A percentile compares a stretch with the other conserved stretches of the same genome.
Evolutionary conservation across 2,329 filamentous ascomycete species (phyloP).

Genomic region (Diaporthe vaccinii): DNA sequence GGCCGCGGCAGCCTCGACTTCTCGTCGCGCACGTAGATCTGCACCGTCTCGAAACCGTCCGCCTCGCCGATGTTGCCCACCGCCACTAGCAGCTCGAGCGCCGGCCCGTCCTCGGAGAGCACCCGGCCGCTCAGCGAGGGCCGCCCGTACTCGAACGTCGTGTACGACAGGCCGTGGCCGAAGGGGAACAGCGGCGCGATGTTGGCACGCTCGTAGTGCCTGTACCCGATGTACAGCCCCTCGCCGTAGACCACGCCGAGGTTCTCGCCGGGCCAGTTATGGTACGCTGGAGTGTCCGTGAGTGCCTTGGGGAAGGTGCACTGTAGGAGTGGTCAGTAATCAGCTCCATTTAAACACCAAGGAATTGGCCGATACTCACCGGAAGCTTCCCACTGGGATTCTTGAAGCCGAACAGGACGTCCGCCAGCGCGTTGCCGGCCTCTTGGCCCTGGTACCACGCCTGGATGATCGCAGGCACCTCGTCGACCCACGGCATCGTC

Average conservation of each 20-base stretch:
- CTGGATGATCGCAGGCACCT: conserved; percentile 76
- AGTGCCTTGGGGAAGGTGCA: conserved; percentile 75
- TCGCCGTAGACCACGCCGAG: conserved; percentile 78
- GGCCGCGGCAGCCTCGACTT: conserved; percentile 74
- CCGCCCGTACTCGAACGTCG: conserved; percentile 74
- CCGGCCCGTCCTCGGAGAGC: conserved; percentile 54
- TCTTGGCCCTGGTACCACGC: conserved; percentile 80
- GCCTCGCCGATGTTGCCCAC: conserved; percentile 68
- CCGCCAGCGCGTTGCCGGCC: conserved; percentile 76
- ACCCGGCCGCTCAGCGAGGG: conserved; percentile 62
- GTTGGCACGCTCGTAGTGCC: conserved; percentile 75
- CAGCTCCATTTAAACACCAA: not conserved
- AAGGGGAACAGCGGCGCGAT: conserved; percentile 77
- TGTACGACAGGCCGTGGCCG: conserved; percentile 82
- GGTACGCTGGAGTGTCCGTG: conserved; percentile 77
- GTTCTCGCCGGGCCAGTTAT: conserved; percentile 82
- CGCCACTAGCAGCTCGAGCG: conserved; percentile 61
- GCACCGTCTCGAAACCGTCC: conserved; percentile 74
- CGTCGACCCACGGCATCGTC: conserved; percentile 77
- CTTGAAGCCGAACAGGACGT: conserved; percentile 73
- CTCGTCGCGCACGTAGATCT: conserved; percentile 76
- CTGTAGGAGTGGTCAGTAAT: conserved; percentile 48
- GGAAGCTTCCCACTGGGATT: conserved; percentile 79
- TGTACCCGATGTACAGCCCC: conserved; percentile 80
- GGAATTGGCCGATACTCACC: conserved; percentile 51